phyloP scores from a whole-genome alignment of 768 basidiomycete species.

The Lyophyllum decastes region DNA sequence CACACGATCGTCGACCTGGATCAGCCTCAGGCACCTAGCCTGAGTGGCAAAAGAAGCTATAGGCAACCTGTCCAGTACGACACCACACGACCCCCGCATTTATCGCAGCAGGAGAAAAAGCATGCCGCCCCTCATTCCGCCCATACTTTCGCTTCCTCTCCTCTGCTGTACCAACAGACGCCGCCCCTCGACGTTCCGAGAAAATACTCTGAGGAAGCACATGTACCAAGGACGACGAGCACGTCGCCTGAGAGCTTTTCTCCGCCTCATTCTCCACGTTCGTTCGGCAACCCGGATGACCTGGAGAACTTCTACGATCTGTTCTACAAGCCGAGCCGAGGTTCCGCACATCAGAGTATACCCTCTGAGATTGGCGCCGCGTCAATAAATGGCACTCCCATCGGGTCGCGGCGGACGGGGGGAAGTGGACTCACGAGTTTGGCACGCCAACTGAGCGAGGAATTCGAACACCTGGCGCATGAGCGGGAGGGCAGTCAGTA shows the following conservation, averaged over 20 bases:
- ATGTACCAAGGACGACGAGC: conserved; percentile 6
- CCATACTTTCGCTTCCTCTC: conserved; percentile 25
- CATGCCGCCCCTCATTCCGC: conserved; percentile 17
- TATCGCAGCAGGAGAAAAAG: conserved; percentile 16
- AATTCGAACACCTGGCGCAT: conserved; percentile 43
- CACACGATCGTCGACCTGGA: conserved; percentile 22
- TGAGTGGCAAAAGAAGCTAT: conserved; percentile 13
- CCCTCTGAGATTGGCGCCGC: conserved; percentile 5
- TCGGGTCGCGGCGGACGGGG: conserved; percentile 28
- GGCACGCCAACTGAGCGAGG: conserved; percentile 51
- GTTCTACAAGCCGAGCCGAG: conserved; percentile 57
- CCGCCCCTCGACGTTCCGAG: conserved; percentile 1
- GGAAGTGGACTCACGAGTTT: conserved; percentile 50
- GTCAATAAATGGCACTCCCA: conserved; percentile 21
- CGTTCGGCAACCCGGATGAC: conserved; percentile 61
- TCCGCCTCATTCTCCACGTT: conserved; percentile 49
- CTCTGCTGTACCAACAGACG: conserved; percentile 13
- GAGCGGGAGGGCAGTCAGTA: conserved; percentile 33
- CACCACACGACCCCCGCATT: conserved; percentile 27
- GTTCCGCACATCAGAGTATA: conserved; percentile 12
- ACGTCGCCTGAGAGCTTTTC: conserved; percentile 31
- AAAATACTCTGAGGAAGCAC: conserved; percentile 5
- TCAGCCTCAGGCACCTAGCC: conserved; percentile 3
- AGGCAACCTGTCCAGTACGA: conserved; percentile 40
- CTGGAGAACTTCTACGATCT: conserved; percentile 75